Base-by-base conservation (phyloP, 1,284 basidiomycete species). In the Leccinum fallax region DNA sequence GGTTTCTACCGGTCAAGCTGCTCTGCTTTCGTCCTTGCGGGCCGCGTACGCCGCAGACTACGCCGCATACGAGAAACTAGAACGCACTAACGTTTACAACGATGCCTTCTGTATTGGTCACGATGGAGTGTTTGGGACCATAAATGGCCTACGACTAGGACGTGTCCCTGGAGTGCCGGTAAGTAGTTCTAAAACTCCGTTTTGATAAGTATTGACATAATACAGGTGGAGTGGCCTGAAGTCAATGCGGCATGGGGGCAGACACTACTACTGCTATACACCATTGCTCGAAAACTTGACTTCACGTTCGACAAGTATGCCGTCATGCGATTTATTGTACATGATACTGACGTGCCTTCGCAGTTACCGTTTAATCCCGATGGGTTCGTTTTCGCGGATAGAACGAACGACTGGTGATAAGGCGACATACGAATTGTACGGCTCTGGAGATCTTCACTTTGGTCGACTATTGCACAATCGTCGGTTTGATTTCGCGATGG, bases 211-310 rank as follows among this genome's bases (percentile, higher is more conserved):
- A 43, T 38, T 49, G 60, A 59, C 54, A 24, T 52, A 62, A 46
- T 71, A 0, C 68, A 93, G 85, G 94, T 99, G 30, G 97, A 98
- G 72, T 99, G 97, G 96, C 87, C 93, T 5, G 97, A 99, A 78
- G 96, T 99, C 76, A 99, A 99, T 73, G 97, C 97, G 5, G 97
- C 97, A 3, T 98, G 97, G 95, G 97, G 97, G 0, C 93, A 98
- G 72, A 94, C 95, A 0, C 82, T 97, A n/a, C 80, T 99, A 21
- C 82, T 98, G 58, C 80, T 99, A 15, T 93, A 96, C 69, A 95
- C 95, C 5, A 86, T 99, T 57, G 93, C 94, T 4, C 84, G 90
- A 61, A 97, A 96, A 74, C 84, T 97, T 9, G 94, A 93, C 60
- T 94, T 88, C 73, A 86, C 86, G 1, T 96, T 97, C 69, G 89